Conservation (phyloP, 768 basidiomycete genomes). For the Epithele typhae region DNA sequence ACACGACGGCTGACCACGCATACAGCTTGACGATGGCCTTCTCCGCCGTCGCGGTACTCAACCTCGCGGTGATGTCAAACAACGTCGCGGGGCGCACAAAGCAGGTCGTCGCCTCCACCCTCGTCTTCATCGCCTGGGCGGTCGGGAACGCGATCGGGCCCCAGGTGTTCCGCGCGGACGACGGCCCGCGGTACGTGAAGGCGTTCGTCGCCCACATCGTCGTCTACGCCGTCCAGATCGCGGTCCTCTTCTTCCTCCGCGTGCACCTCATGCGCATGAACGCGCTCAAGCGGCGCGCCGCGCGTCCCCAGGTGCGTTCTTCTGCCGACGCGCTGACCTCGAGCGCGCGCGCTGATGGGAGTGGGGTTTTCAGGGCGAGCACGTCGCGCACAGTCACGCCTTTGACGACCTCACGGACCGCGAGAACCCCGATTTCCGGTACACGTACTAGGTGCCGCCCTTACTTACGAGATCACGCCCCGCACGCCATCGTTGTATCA, state of each 20-base stretch:
- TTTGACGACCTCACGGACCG: conserved; percentile 47
- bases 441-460: no score
- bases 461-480: no score
- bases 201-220: conserved; percentile 44
- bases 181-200: conserved; percentile 42
- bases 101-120: conserved; percentile 41
- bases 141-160: conserved; percentile 47
- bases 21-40: conserved; percentile 42
- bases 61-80: conserved; percentile 42
- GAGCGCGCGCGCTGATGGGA: no score
- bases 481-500: no score
- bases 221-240: conserved; percentile 42
- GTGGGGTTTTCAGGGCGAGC: conserved; percentile 16
- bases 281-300: conserved; percentile 35
- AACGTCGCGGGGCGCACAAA: conserved; percentile 49
- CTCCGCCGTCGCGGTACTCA: conserved; percentile 42
- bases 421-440: conserved; percentile 39
- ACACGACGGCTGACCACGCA: no score
- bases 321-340: no score
- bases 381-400: conserved; percentile 36
- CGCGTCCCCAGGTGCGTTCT: conserved; percentile 18
- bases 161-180: conserved; percentile 44
- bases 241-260: conserved; percentile 35
- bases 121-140: conserved; percentile 51
- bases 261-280: conserved; percentile 40